phyloP scores from a whole-genome alignment of 192 early-diverging fungal species.

The Podila minutissima region DNA sequence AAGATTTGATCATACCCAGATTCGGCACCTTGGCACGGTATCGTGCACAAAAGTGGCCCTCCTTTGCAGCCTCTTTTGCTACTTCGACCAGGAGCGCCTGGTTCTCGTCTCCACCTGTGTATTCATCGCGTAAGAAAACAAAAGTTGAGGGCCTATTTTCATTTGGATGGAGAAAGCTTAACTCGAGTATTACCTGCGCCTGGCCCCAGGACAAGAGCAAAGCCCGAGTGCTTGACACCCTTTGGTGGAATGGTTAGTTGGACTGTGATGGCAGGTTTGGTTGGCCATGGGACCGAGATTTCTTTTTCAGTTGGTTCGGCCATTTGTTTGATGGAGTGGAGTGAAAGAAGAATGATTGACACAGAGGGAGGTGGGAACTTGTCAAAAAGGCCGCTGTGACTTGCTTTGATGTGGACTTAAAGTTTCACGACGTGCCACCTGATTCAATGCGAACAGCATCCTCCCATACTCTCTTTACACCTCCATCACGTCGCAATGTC shows the following conservation, averaged over 20 bases:
- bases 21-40: conserved; percentile 41
- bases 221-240: conserved; percentile 27
- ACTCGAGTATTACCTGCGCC: conserved; percentile 20
- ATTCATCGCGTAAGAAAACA: not conserved
- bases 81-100: conserved; percentile 19
- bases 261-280: conserved; percentile 36
- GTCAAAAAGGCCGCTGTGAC: too few species aligned
- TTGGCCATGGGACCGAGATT: conserved; percentile 32
- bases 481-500: conserved; percentile 12
- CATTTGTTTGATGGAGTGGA: conserved; percentile 7
- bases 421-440: too few species aligned
- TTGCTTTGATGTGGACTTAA: too few species aligned
- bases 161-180: not conserved
- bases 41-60: conserved; percentile 43
- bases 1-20: conserved; percentile 7
- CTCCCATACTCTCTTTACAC: not conserved
- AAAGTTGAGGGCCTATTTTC: not conserved
- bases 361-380: too few species aligned
- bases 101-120: conserved; percentile 39
- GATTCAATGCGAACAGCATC: too few species aligned
- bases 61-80: conserved; percentile 24
- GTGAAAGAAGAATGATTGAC: not conserved
- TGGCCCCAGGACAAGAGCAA: conserved; percentile 35
- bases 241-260: conserved; percentile 25
- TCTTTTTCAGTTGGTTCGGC: conserved; percentile 32